phyloP scores from a whole-genome alignment of 306 rosid species.

The Trifolium dubium region DNA sequence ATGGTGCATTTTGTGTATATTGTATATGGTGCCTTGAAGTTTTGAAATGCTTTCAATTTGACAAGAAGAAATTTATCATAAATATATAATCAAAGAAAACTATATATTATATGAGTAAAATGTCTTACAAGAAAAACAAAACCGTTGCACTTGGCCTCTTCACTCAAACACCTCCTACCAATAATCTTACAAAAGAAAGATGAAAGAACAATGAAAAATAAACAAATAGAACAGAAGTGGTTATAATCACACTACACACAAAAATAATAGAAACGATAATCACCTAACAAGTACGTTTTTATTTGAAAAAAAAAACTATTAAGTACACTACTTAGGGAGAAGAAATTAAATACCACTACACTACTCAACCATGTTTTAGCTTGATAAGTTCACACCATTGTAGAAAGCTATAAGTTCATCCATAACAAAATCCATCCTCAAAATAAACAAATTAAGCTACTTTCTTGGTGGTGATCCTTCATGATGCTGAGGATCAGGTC shows the following conservation, averaged over 20 bases:
- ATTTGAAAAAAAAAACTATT: not conserved
- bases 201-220: not conserved
- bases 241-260: slow-evolving; percentile 9
- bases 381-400: not conserved
- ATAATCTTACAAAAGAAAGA: slow-evolving; percentile 16
- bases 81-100: not conserved
- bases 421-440: not conserved
- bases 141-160: slow-evolving; percentile 22
- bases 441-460: not conserved
- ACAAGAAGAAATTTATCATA: not conserved
- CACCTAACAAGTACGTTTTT: not conserved
- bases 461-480: slow-evolving; percentile 8
- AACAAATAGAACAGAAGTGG: not conserved
- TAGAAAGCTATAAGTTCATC: not conserved
- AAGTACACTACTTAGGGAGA: not conserved
- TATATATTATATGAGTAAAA: slow-evolving; percentile 10
- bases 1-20: too few species aligned
- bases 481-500: slow-evolving; percentile 63
- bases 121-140: slow-evolving; percentile 14
- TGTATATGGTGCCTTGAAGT: too few species aligned
- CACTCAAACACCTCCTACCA: not conserved
- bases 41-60: too few species aligned
- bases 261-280: not conserved
- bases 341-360: slow-evolving; percentile 20
- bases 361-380: slow-evolving; percentile 1